phyloP scores from a whole-genome alignment of 2,329 filamentous ascomycete genomes.

The Lecanicillium sp. region DNA sequence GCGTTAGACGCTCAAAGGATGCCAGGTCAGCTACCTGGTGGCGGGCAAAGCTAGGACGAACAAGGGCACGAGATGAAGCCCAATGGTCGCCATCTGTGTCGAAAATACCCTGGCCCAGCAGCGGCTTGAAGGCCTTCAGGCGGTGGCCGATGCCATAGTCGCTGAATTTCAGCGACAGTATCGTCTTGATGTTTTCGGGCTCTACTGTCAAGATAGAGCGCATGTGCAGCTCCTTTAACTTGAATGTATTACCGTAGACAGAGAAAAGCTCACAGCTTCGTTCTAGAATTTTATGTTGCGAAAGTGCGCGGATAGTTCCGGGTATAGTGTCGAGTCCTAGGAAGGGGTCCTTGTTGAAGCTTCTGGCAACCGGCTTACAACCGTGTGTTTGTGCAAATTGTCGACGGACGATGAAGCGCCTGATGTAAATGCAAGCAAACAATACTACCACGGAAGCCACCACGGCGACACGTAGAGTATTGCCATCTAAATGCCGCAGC shows the following conservation, averaged over 20 bases:
- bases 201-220: constrained; percentile 23
- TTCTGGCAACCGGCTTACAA: constrained; percentile 4
- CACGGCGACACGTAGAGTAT: too few species aligned
- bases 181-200: constrained; percentile 40
- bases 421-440: background rate
- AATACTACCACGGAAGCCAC: background rate
- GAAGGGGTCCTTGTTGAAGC: constrained; percentile 5
- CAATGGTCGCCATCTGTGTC: constrained; percentile 32
- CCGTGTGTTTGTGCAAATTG: constrained; percentile 3
- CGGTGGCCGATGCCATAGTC: constrained; percentile 29
- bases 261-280: background rate
- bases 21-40: constrained; percentile 15
- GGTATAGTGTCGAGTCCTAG: constrained; percentile 11
- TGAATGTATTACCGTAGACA: constrained; percentile 7
- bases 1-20: constrained; percentile 14
- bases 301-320: background rate
- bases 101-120: constrained; percentile 34
- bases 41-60: constrained; percentile 19
- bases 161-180: constrained; percentile 39
- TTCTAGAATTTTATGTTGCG: constrained; percentile 4
- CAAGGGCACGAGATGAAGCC: constrained; percentile 28
- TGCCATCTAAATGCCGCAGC: too few species aligned
- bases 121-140: constrained; percentile 19
- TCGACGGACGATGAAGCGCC: background rate
- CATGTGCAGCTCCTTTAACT: background rate